Evolutionary conservation across 441 rosid genomes (phyloP).

Genomic region (Flueggea neowawraea): DNA sequence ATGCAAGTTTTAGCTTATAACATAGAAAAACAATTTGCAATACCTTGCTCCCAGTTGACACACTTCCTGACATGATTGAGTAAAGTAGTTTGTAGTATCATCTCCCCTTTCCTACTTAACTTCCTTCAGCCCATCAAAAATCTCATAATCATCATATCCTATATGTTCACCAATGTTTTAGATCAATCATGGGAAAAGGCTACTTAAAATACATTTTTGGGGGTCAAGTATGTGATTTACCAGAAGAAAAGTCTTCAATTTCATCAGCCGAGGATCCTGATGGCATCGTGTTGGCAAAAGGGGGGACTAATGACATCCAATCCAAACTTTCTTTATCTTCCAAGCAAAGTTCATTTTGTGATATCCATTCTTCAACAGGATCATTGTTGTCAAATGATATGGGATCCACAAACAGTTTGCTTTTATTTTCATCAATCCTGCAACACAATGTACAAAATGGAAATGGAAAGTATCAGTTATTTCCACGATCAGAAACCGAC

Average conservation of each 20-base stretch:
- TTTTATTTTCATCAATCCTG: constrained; percentile 34
- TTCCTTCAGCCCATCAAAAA: constrained; percentile 46
- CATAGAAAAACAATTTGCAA: no score
- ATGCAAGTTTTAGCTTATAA: no score
- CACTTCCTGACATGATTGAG: no score
- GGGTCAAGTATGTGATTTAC: constrained; percentile 33
- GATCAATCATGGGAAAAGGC: neutral
- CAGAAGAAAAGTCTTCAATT: constrained; percentile 54
- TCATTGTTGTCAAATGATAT: constrained; percentile 39
- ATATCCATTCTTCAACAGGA: constrained; percentile 73
- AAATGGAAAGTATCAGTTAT: neutral
- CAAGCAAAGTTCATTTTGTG: constrained; percentile 35
- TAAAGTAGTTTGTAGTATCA: no score
- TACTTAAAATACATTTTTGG: neutral
- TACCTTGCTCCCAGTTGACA: no score
- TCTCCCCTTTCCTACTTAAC: constrained; percentile 29
- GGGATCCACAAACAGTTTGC: constrained; percentile 43
- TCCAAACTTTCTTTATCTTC: constrained; percentile 56
- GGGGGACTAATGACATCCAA: constrained; percentile 67
- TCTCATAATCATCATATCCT: constrained; percentile 83
- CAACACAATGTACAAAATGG: neutral
- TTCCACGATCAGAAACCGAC: neutral
- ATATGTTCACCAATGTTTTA: constrained; percentile 19
- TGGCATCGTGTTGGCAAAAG: constrained; percentile 30
- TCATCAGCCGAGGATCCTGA: constrained; percentile 47